Percentiles rank a stretch among this genome's conserved stretches.
phyloP scores from a whole-genome alignment of 179 eudicot species.

The Beta macrorhiza region DNA sequence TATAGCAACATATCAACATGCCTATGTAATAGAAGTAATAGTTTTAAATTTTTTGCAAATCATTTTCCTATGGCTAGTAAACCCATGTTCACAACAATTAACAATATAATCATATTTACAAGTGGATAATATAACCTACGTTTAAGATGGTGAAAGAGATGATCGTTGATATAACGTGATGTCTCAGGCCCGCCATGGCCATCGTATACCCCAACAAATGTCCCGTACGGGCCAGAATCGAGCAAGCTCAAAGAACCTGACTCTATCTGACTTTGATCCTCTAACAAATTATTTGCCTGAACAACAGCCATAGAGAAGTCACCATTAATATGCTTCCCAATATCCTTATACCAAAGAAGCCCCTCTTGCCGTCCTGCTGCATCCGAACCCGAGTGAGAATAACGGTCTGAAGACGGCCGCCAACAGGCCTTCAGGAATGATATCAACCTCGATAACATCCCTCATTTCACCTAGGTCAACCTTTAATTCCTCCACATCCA shows the following conservation, averaged over 20 bases:
- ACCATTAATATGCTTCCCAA: constrained; percentile 83
- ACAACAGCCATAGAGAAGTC: constrained; percentile 98
- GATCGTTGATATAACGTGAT: constrained; percentile 68
- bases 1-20: background rate
- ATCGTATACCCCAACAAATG: constrained; percentile 87
- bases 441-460: constrained; percentile 88
- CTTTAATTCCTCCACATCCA: constrained; percentile 47
- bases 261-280: constrained; percentile 95
- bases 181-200: constrained; percentile 99
- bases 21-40: background rate
- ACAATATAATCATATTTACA: background rate
- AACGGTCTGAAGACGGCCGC: constrained; percentile 57
- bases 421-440: constrained; percentile 87
- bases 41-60: background rate
- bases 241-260: constrained; percentile 73
- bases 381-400: constrained; percentile 58
- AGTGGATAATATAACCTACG: constrained; percentile 45
- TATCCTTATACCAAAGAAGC: constrained; percentile 95
- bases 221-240: constrained; percentile 78
- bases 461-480: constrained; percentile 58
- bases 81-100: background rate
- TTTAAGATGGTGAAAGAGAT: constrained; percentile 85
- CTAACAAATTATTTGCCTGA: constrained; percentile 89
- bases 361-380: constrained; percentile 83
- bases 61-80: background rate